Percentiles rank a stretch among this genome's conserved stretches.
Conservation (phyloP, 2,329 filamentous ascomycete species). For the Aspergillus floridensis region DNA sequence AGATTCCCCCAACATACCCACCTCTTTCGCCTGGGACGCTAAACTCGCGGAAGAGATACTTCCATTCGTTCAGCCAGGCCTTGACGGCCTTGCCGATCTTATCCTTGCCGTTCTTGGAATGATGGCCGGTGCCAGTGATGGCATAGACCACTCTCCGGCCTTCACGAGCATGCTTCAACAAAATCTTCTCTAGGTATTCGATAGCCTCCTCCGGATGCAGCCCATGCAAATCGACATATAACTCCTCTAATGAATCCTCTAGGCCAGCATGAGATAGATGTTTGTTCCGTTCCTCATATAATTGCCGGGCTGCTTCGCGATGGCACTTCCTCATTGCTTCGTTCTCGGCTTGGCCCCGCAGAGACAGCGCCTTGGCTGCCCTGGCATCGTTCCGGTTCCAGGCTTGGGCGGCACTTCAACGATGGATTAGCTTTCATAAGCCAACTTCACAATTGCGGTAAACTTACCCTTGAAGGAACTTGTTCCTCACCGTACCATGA, state of each 20-base stretch:
- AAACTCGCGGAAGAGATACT: conserved; percentile 94
- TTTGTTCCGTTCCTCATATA: conserved; percentile 93
- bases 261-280: conserved; percentile 48
- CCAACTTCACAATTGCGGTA: neutral
- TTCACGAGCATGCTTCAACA: conserved; percentile 75
- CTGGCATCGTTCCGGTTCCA: conserved; percentile 98
- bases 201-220: conserved; percentile 97
- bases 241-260: conserved; percentile 59
- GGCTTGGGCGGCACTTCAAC: conserved; percentile 79
- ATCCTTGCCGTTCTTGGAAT: conserved; percentile 98
- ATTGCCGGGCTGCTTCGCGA: conserved; percentile 82
- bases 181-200: conserved; percentile 83
- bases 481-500: conserved; percentile 92
- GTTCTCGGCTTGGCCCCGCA: conserved; percentile 94
- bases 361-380: conserved; percentile 88
- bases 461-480: conserved; percentile 85
- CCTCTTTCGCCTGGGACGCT: conserved; percentile 93
- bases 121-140: conserved; percentile 94
- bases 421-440: conserved; percentile 9
- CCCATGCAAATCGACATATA: conserved; percentile 96
- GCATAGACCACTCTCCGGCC: conserved; percentile 76
- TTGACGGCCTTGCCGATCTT: conserved; percentile 95
- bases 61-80: conserved; percentile 89
- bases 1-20: conserved; percentile 64
- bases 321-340: conserved; percentile 96